Evolutionary conservation across 768 basidiomycete genomes (phyloP), one percentile per base, ranked within the genome.

Genomic region (Rhizopogon rudus): DNA sequence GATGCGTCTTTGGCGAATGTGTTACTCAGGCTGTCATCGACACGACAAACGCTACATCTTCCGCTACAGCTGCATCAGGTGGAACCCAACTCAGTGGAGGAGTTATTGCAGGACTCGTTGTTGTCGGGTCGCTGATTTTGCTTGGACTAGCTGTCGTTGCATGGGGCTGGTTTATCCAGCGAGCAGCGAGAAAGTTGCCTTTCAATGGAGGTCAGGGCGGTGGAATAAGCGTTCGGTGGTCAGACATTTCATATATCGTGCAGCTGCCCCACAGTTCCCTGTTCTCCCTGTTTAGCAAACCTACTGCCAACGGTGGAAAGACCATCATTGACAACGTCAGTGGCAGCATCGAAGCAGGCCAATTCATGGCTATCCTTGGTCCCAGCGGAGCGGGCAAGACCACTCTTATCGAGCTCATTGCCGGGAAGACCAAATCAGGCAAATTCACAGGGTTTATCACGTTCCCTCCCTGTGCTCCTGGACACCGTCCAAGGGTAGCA

Each of bases 311-410:
- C 33, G 59, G 44, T 72, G 73, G 56, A 73, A 80, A 56, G 83
- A 84, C 48, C 83, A 77, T 97, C 14, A 73, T 98, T 40, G 84
- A 91, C 63, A 73, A 74, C 40, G 77, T 93, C 31, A 82, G 72
- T 46, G 95, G 94, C 0, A 68, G 71, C 9, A 81, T 96, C n/a
- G 71, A 74, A 2, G 82, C 91, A 0, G 93, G 95, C 9, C 81
- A 89, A 57, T 84, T 97, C 76, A 86, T 93, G 80, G 91, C 90
- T n/a, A 83, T 97, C 53, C 79, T 98, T 3, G 95, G 95, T 0
- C 93, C 95, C 0, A 91, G 88, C 61, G 94, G 93, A 77, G 91
- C 93, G 16, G 93, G 93, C 42, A 96, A 96, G 70, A 92, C 91
- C 0, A 93, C 94, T 0, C 75, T 98, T 39, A 86, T 97, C 16